Conservation (phyloP, 352 stramenopile genomes). For the Aphanomyces astaci region DNA sequence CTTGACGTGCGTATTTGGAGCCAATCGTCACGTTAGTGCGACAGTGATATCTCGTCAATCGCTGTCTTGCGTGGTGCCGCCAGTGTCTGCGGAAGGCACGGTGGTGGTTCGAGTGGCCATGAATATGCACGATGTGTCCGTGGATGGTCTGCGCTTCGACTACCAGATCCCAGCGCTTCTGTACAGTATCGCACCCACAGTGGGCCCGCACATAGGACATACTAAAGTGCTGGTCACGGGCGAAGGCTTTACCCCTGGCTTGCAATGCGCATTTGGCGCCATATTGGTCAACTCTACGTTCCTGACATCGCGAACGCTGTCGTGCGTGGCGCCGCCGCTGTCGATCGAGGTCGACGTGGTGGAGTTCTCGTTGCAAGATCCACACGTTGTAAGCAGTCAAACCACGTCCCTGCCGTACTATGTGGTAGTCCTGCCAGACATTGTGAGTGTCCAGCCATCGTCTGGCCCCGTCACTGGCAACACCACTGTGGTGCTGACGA, state of each 20-base stretch:
- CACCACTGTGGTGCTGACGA: constrained; percentile 25
- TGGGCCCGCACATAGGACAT: constrained; percentile 21
- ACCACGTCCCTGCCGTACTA: constrained; percentile 29
- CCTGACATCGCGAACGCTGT: constrained; percentile 16
- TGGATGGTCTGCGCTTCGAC: background rate
- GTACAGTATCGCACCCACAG: constrained; percentile 20
- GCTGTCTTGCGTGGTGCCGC: constrained; percentile 21
- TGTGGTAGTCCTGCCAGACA: constrained; percentile 30
- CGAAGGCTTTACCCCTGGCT: constrained; percentile 24
- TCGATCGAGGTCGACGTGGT: constrained; percentile 5
- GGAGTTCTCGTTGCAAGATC: constrained; percentile 17
- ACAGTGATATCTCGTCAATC: constrained; percentile 13
- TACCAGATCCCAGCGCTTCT: constrained; percentile 8
- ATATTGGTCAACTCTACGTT: constrained; percentile 12
- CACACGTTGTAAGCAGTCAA: background rate
- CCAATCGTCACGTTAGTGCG: constrained; percentile 17
- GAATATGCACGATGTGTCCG: constrained; percentile 24
- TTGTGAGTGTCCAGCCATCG: constrained; percentile 27
- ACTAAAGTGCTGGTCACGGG: constrained; percentile 25
- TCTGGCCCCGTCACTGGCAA: constrained; percentile 21
- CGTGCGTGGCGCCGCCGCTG: constrained; percentile 23
- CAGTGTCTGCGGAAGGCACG: background rate
- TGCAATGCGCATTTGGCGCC: constrained; percentile 26
- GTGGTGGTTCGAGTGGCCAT: constrained; percentile 24
- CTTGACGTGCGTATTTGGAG: constrained; percentile 29